These are phyloP conservation scores for Tephrocybe sp. DNA, from an alignment of 768 basidiomycete genomes.

Conservation along the genomic window DNA sequence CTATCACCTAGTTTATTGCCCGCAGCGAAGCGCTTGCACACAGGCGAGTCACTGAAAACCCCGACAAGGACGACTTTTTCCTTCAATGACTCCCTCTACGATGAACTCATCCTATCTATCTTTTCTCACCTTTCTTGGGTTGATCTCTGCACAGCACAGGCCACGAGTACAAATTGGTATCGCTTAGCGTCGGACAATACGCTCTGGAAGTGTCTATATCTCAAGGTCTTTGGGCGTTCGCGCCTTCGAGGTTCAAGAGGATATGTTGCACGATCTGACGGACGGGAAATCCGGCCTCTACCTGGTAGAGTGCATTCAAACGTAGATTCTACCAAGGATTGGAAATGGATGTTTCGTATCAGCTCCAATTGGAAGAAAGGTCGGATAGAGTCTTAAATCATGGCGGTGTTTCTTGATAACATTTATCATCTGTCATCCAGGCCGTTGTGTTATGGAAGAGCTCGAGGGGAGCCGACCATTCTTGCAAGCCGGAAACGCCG, in stretches of 20 bases:
- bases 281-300: constrained; percentile 56
- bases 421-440: constrained; percentile 32
- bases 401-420: too few relatives aligned
- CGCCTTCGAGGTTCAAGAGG: constrained; percentile 70
- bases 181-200: constrained; percentile 69
- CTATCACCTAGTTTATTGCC: constrained; percentile 51
- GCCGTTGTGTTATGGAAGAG: constrained; percentile 59
- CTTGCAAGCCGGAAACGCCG: background rate
- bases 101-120: constrained; percentile 73
- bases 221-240: constrained; percentile 62
- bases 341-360: constrained; percentile 88
- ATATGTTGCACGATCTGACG: constrained; percentile 54
- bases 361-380: constrained; percentile 83
- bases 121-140: constrained; percentile 68
- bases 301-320: constrained; percentile 49
- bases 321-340: constrained; percentile 49
- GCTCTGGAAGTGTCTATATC: constrained; percentile 70
- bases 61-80: constrained; percentile 23
- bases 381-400: constrained; percentile 33
- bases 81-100: constrained; percentile 63
- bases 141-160: constrained; percentile 68
- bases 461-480: constrained; percentile 19
- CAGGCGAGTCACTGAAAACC: constrained; percentile 2
- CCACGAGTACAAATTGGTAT: constrained; percentile 64
- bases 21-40: constrained; percentile 56